These are phyloP conservation scores for Cryptococcus floricola DNA, from an alignment of 1,284 basidiomycete species.

Conservation along the genomic window DNA sequence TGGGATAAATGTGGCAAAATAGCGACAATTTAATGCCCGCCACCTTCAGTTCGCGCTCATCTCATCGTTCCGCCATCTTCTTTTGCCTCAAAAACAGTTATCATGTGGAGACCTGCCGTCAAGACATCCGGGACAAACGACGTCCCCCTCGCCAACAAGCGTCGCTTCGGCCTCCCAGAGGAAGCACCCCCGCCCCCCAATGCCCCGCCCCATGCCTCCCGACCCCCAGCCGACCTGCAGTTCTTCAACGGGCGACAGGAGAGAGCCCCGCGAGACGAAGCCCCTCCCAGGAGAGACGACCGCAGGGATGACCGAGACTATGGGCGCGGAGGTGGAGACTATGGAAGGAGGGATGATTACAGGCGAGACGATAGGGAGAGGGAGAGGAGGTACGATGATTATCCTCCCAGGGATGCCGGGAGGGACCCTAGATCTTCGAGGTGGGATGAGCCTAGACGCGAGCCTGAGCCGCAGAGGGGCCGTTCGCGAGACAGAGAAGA, in stretches of 20 bases:
- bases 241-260: constrained; percentile 46
- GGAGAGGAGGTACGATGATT: constrained; percentile 21
- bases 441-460: neutral
- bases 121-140: constrained; percentile 51
- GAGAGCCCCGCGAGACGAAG: constrained; percentile 25
- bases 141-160: constrained; percentile 59
- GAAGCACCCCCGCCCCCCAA: constrained; percentile 59
- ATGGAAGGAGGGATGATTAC: constrained; percentile 22
- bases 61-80: too few species aligned
- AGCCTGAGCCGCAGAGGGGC: neutral
- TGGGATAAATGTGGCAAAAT: too few species aligned
- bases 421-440: neutral
- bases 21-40: too few species aligned
- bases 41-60: too few species aligned
- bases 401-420: constrained; percentile 7
- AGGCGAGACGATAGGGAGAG: constrained; percentile 23
- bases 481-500: constrained; percentile 13
- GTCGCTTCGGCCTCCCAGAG: constrained; percentile 76
- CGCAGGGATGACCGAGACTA: constrained; percentile 16
- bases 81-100: neutral
- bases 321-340: constrained; percentile 18
- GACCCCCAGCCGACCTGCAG: constrained; percentile 38
- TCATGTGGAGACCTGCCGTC: constrained; percentile 82
- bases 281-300: constrained; percentile 1
- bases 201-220: constrained; percentile 51